These are phyloP conservation scores for Gaillardinia entomophila DNA, from an alignment of 805 yeast genomes.

Conservation along the genomic window DNA sequence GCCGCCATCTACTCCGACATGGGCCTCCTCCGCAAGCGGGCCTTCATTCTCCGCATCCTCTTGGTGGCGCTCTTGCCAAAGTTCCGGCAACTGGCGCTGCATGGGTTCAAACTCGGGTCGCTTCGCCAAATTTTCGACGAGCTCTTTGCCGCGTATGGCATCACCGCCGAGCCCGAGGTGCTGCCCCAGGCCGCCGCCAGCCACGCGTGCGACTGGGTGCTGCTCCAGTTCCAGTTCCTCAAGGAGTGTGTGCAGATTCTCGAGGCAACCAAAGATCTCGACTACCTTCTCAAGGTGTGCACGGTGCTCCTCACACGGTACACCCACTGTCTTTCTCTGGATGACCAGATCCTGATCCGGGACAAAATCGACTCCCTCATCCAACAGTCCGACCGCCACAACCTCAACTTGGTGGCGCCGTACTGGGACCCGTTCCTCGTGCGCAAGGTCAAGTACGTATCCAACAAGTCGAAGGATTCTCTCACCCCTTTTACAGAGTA, in stretches of 20 bases:
- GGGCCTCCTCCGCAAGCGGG: conserved; percentile 59
- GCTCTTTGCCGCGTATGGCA: conserved; percentile 50
- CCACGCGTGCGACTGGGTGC: conserved; percentile 41
- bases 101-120: conserved; percentile 1
- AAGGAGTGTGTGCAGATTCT: conserved; percentile 49
- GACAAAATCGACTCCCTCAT: conserved; percentile 21
- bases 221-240: conserved; percentile 51
- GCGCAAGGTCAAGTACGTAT: conserved; percentile 40
- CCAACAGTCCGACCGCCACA: conserved; percentile 15
- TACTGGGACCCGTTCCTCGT: conserved; percentile 77
- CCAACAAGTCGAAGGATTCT: conserved; percentile 22
- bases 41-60: conserved; percentile 63
- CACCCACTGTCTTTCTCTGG: conserved; percentile 45
- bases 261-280: conserved; percentile 43
- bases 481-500: conserved; percentile 35
- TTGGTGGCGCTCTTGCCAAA: conserved; percentile 47
- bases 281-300: conserved; percentile 37
- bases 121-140: conserved; percentile 41
- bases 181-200: conserved; percentile 11
- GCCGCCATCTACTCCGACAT: conserved; percentile 60
- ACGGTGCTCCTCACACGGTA: conserved; percentile 52
- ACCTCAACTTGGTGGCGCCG: conserved; percentile 18
- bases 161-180: conserved; percentile 33
- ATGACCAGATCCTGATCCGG: conserved; percentile 50
- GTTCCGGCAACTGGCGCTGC: conserved; percentile 12